These are phyloP conservation scores for Aspergillus flavus DNA, from an alignment of 2,329 filamentous ascomycete genomes.

Conservation along the genomic window DNA sequence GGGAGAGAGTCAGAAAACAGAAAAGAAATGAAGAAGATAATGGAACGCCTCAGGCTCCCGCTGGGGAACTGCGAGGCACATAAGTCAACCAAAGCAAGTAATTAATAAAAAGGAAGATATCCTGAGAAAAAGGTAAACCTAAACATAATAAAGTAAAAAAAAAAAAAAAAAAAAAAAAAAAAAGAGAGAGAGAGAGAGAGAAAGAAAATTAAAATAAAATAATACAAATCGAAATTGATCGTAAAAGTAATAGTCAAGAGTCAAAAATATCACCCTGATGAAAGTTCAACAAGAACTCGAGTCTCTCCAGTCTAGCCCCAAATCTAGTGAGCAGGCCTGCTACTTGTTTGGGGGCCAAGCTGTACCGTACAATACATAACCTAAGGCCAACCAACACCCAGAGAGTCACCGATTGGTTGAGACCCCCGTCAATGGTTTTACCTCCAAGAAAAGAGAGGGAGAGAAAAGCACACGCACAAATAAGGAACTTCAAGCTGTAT, in stretches of 20 bases:
- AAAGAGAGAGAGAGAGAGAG: too few species aligned
- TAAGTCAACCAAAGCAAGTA: too few species aligned
- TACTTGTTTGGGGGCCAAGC: conserved; percentile 7
- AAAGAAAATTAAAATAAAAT: too few species aligned
- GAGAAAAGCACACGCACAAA: neutral
- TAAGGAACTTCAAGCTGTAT: neutral
- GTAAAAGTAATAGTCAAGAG: neutral
- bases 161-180: too few species aligned
- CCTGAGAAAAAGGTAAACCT: too few species aligned
- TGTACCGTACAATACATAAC: neutral
- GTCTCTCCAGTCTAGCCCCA: neutral
- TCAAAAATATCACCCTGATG: neutral
- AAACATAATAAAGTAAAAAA: neutral
- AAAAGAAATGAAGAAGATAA: neutral
- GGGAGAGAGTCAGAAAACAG: neutral
- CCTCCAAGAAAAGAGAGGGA: neutral
- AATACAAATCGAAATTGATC: neutral
- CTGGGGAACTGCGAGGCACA: too few species aligned
- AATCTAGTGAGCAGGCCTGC: neutral
- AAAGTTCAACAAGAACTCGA: neutral
- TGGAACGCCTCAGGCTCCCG: neutral
- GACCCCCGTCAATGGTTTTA: conserved; percentile 2
- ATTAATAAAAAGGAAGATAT: too few species aligned
- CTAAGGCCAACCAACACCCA: neutral
- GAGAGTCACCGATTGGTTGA: neutral